Conservation (phyloP, 495 filamentous ascomycete species). For the Annulohypoxylon maeteangense region DNA sequence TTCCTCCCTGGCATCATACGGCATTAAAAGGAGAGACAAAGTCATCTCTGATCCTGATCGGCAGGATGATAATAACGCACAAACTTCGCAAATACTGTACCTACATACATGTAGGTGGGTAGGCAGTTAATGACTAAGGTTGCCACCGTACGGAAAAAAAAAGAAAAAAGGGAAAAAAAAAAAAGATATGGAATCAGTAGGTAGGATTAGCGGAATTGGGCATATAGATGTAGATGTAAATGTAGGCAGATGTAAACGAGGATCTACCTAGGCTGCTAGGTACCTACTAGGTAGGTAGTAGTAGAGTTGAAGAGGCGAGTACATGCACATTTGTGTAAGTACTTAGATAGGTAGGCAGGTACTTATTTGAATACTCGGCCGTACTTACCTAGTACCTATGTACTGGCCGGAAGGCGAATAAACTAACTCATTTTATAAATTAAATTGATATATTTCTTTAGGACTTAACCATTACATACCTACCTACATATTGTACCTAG, state of each 20-base stretch:
- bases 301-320: too few species aligned
- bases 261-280: too few species aligned
- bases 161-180: constrained; percentile 5
- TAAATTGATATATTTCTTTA: too few species aligned
- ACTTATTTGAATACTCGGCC: background rate
- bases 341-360: background rate
- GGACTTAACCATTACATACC: background rate
- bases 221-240: too few species aligned
- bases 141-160: constrained; percentile 24
- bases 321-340: background rate
- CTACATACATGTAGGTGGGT: too few species aligned
- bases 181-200: background rate
- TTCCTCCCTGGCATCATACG: constrained; percentile 16
- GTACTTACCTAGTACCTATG: background rate
- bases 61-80: constrained; percentile 33
- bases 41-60: constrained; percentile 1
- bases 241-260: too few species aligned
- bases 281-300: too few species aligned
- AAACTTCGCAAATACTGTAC: constrained; percentile 34
- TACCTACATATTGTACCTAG: background rate
- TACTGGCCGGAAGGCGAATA: too few species aligned
- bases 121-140: constrained; percentile 2
- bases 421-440: too few species aligned
- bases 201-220: background rate
- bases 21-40: constrained; percentile 14